Evolutionary conservation across 2,329 filamentous ascomycete species (phyloP).

Genomic region (Aspergillus transmontanensis): DNA sequence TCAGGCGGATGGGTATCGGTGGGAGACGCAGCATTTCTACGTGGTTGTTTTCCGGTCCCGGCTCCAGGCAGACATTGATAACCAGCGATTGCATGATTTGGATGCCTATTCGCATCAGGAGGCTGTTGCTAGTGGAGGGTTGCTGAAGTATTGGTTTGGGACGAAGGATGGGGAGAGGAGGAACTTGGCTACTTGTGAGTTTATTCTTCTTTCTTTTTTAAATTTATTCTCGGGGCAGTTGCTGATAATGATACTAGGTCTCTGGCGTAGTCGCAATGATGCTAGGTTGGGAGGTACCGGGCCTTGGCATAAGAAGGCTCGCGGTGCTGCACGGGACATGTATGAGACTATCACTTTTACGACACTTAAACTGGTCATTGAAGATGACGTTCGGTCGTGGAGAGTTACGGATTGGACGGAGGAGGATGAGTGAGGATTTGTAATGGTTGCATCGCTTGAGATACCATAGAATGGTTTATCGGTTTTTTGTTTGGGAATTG

Average conservation of each 20-base stretch:
- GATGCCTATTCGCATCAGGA: slow-evolving; percentile 81
- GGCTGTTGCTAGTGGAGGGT: slow-evolving; percentile 74
- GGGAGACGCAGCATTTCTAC: slow-evolving; percentile 71
- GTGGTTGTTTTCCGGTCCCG: slow-evolving; percentile 81
- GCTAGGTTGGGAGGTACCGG: slow-evolving; percentile 62
- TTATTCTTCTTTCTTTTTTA: background rate
- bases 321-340: slow-evolving; percentile 50
- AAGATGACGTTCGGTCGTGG: slow-evolving; percentile 67
- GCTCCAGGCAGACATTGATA: slow-evolving; percentile 68
- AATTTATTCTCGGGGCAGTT: background rate
- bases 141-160: slow-evolving; percentile 95
- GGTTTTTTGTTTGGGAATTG: background rate
- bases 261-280: slow-evolving; percentile 64
- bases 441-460: background rate
- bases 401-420: slow-evolving; percentile 60
- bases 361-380: slow-evolving; percentile 65
- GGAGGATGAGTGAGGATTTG: slow-evolving; percentile 24
- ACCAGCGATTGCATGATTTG: slow-evolving; percentile 68
- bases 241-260: slow-evolving; percentile 52
- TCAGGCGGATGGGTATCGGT: slow-evolving; percentile 51
- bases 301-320: slow-evolving; percentile 59
- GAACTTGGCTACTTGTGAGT: slow-evolving; percentile 79
- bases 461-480: background rate
- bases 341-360: slow-evolving; percentile 70
- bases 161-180: slow-evolving; percentile 66